Base-by-base conservation (phyloP, 2,329 filamentous ascomycete species). In the Chrysoporthe puriensis region DNA sequence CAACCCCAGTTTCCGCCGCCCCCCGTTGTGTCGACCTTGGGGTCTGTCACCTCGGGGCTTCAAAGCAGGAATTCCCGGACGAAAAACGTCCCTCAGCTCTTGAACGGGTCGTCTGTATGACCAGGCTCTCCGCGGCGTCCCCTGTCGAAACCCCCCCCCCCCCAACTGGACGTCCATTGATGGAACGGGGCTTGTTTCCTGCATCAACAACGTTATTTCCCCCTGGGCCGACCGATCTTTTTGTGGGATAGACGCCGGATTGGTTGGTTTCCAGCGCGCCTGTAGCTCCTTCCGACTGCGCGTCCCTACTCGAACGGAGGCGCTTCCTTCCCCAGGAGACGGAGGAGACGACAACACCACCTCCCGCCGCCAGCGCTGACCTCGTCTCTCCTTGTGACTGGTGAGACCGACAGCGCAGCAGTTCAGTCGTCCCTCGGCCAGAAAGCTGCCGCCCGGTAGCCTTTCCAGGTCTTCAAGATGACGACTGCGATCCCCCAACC, bases 401-500 rank as follows among this genome's bases (percentile, higher is more conserved):
- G 44, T 62, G 60, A 21, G 16, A 32, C 7, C 14, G 50, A n/a
- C 6, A 57, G 64, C 65, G 67, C 62, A 64, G 58, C 7, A 64
- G 58, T 4, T 26, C 32, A 21, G 64, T 66, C 32, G 34, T 59
- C 52, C 52, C 34, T 43, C 43, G 44, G 14, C 59, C 64, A 66
- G 64, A 66, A 58, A 62, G 68, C 66, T 68, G 64, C 66, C 68
- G 21, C 36, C 57, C 52, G 68, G 68, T 70, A 68, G 63, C 59
- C 43, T 63, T 58, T 56, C 57, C 48, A 60, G 54, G 58, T 63
- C 34, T 6, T 40, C 66, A 71, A 52, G 70, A 87, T 87, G 84
- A 78, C 86, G 66, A 89, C 89, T 64, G 82, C 90, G 56, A 82
- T 92, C 62, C 90, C 91, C 64, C 86, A 88, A 77, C 85, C 88